Evolutionary conservation across 2,329 filamentous ascomycete species (phyloP), one percentile per base, ranked within the genome.

Genomic region (Exophiala sp.): DNA sequence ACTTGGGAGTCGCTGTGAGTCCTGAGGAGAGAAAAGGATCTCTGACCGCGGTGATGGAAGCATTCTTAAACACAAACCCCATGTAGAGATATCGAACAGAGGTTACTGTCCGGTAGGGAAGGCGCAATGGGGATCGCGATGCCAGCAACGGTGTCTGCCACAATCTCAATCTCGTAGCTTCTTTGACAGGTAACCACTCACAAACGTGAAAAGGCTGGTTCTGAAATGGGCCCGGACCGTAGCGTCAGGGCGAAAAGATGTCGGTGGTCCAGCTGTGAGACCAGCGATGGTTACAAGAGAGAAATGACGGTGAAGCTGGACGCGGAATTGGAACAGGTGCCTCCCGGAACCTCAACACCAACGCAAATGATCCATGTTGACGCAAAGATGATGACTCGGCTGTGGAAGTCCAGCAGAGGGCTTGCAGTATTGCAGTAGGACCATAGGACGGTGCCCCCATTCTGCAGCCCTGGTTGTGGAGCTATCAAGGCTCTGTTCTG

Each of bases 211-310:
- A 44, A 29, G 22, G 40, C 27, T 46, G 18, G 19, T 50, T 21
- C 50, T 29, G 32, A 51, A 48, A 48, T 53, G 52, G 50, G 52
- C 46, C 42, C 58, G 58, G 58, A 45, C 58, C 58, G 58, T 52
- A 55, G 56, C 58, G 53, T 41, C 51, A 50, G 48, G 30, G 40
- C 35, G 34, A 50, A 48, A 53, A 78, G 62, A 68, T 69, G 13
- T 42, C 66, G 35, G 46, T 70, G 2, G 47, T 68, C 5, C 63
- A 59, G 6, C 54, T 66, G 30, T 56, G 10, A 63, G 69, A 60
- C 67, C 66, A 40, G 16, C 43, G 30, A 53, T 45, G 35, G 48
- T 41, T 16, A 39, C 24, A 49, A n/a, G 13, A 43, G 40, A 34
- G 45, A 39, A 55, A 43, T 49, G 34, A 53, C 45, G 42, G 29